These are phyloP conservation scores for Zymoseptoria ardabiliae DNA, from an alignment of 2,329 filamentous ascomycete species.

Conservation along the genomic window DNA sequence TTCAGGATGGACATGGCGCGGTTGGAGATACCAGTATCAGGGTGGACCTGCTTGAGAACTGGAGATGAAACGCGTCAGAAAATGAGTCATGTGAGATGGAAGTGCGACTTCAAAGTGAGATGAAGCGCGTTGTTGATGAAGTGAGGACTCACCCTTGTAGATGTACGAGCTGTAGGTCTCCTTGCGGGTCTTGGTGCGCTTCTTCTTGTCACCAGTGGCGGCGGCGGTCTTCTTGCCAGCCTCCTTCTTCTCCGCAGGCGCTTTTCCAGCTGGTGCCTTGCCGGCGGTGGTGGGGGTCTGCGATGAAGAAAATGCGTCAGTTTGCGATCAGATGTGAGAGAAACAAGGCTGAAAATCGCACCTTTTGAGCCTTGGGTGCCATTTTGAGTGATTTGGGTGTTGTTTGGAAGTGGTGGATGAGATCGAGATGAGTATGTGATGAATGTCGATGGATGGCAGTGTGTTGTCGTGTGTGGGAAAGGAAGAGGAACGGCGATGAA, in stretches of 20 bases:
- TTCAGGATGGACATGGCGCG: conserved; percentile 99
- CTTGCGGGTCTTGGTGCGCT: conserved; percentile 99
- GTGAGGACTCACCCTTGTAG: conserved; percentile 78
- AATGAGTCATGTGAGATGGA: conserved; percentile 11
- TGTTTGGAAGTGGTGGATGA: conserved; percentile 24
- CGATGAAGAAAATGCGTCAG: conserved; percentile 16
- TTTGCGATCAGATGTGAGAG: conserved; percentile 8
- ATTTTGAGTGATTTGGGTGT: conserved; percentile 54
- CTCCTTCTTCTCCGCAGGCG: conserved; percentile 97
- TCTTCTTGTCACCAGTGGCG: conserved; percentile 97
- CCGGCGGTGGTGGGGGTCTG: conserved; percentile 82
- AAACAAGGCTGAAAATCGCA: conserved; percentile 9
- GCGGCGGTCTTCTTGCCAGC: conserved; percentile 98
- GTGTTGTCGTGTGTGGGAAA: conserved; percentile 28
- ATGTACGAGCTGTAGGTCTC: conserved; percentile 99
- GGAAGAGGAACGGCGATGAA: conserved; percentile 27
- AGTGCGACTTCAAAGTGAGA: conserved; percentile 12
- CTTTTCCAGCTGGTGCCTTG: conserved; percentile 79
- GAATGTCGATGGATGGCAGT: conserved; percentile 23
- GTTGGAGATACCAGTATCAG: conserved; percentile 99
- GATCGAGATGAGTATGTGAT: conserved; percentile 27
- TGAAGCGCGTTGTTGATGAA: conserved; percentile 10
- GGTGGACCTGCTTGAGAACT: conserved; percentile 99
- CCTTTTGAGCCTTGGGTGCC: conserved; percentile 94
- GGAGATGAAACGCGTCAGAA: conserved; percentile 34